A percentile compares a stretch with the other conserved stretches of the same genome.
phyloP scores from a whole-genome alignment of 2,329 filamentous ascomycete genomes.

The Ophiognomonia clavigignenti-juglandacearum region DNA sequence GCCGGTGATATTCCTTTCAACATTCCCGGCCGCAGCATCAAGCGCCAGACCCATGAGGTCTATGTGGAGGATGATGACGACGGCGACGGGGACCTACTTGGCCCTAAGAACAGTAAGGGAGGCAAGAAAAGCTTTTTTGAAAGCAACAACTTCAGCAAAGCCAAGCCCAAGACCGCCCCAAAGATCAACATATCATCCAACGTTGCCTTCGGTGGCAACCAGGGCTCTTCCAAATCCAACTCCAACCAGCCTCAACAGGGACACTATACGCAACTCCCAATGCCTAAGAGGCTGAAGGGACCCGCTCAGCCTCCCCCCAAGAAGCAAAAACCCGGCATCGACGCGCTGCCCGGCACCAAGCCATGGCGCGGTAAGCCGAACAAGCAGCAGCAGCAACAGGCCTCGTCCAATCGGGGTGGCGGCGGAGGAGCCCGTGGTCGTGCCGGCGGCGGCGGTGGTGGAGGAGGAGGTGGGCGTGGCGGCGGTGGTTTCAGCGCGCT shows the following conservation, averaged over 20 bases:
- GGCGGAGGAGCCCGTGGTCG: background rate
- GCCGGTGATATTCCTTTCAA: constrained; percentile 15
- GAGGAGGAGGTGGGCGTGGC: background rate
- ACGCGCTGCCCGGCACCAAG: background rate
- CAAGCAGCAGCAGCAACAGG: background rate
- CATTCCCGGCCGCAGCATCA: constrained; percentile 25
- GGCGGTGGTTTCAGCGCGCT: background rate
- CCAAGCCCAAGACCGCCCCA: constrained; percentile 2
- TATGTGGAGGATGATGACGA: constrained; percentile 45
- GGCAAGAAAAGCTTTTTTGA: background rate
- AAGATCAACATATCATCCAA: constrained; percentile 16
- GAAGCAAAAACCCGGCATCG: background rate
- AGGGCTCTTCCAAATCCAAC: background rate
- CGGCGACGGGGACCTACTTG: constrained; percentile 30
- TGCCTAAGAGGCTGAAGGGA: background rate
- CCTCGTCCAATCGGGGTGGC: background rate
- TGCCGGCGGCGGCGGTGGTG: background rate
- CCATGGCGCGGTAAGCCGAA: background rate
- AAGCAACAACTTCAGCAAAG: too few relatives aligned
- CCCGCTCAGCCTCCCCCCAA: background rate
- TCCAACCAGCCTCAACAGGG: background rate
- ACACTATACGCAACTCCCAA: background rate
- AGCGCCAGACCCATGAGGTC: constrained; percentile 32
- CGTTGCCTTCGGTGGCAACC: constrained; percentile 11
- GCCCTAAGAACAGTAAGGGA: background rate